Conservation (phyloP, 768 basidiomycete genomes). For the Collybiopsis confluens region DNA sequence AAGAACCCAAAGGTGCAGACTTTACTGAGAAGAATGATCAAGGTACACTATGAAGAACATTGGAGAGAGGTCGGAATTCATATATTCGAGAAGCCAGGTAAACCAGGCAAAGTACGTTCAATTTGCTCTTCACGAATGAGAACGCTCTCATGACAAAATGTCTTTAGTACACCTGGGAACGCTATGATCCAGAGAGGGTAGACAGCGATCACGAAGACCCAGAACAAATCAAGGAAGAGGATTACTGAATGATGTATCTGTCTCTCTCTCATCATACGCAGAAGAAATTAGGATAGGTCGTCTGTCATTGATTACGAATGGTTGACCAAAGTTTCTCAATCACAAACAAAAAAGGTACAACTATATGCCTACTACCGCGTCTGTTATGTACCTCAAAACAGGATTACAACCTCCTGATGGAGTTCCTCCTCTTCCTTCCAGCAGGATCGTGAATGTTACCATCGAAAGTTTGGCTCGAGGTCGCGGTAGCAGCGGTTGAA, state of each 20-base stretch:
- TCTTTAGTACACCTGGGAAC: neutral
- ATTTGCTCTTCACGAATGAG: too few species aligned
- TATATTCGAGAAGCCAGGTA: too few species aligned
- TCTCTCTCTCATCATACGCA: too few species aligned
- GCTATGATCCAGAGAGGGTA: neutral
- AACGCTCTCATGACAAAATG: too few species aligned
- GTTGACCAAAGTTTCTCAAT: too few species aligned
- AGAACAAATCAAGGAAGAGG: neutral
- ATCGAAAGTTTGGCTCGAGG: neutral
- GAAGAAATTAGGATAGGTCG: too few species aligned
- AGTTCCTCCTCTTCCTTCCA: neutral
- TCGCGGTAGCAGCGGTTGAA: conserved; percentile 2
- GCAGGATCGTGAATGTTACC: conserved; percentile 5
- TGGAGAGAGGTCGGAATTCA: neutral
- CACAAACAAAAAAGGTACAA: neutral
- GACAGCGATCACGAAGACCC: neutral
- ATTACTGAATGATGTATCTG: neutral
- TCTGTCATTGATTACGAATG: too few species aligned
- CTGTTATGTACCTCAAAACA: too few species aligned
- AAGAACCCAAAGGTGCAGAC: neutral
- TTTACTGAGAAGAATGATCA: neutral
- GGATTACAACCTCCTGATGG: too few species aligned
- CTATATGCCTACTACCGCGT: neutral
- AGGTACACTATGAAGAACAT: conserved; percentile 6
- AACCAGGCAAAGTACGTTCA: neutral